Evolutionary conservation across 495 filamentous ascomycete genomes (phyloP).

Genomic region (Parachaetomium inaequale): DNA sequence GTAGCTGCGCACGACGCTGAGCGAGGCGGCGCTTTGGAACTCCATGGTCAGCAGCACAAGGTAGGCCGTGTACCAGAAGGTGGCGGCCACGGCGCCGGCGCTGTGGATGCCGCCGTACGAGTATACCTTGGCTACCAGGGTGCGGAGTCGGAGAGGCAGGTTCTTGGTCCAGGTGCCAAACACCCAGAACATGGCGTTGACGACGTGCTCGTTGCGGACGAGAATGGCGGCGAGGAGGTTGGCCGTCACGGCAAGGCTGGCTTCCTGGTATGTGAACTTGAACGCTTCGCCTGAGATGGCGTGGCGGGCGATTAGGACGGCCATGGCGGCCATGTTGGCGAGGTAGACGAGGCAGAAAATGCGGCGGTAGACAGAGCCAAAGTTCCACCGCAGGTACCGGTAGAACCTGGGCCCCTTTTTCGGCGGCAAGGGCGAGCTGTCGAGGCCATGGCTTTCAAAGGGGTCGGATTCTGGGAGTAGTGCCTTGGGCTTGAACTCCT

Average conservation of each 20-base stretch:
- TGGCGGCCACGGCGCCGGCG: conserved; percentile 63
- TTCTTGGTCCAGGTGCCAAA: conserved; percentile 55
- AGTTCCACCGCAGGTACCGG: conserved; percentile 35
- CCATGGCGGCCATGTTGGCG: conserved; percentile 29
- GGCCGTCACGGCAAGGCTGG: conserved; percentile 42
- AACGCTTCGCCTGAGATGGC: not conserved
- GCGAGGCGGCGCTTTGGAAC: conserved; percentile 40
- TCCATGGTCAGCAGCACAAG: conserved; percentile 38
- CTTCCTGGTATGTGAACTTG: conserved; percentile 26
- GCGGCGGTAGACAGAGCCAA: conserved; percentile 37
- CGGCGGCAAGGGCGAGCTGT: conserved; percentile 24
- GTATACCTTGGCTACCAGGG: conserved; percentile 67
- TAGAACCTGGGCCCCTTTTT: conserved; percentile 32
- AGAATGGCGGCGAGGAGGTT: conserved; percentile 51
- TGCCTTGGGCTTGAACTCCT: conserved; percentile 2
- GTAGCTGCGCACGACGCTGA: conserved; percentile 46
- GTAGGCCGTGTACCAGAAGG: conserved; percentile 63
- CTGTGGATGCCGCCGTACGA: conserved; percentile 75
- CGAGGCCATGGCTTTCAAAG: conserved; percentile 18
- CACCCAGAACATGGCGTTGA: conserved; percentile 66
- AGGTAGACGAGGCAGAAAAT: conserved; percentile 36
- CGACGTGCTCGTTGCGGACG: conserved; percentile 69
- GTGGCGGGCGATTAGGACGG: conserved; percentile 16
- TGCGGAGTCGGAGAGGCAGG: conserved; percentile 60
- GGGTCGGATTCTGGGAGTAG: conserved; percentile 14